These are phyloP conservation scores for Ottelia alismoides DNA, from an alignment of 106 monocot species.

Conservation along the genomic window DNA sequence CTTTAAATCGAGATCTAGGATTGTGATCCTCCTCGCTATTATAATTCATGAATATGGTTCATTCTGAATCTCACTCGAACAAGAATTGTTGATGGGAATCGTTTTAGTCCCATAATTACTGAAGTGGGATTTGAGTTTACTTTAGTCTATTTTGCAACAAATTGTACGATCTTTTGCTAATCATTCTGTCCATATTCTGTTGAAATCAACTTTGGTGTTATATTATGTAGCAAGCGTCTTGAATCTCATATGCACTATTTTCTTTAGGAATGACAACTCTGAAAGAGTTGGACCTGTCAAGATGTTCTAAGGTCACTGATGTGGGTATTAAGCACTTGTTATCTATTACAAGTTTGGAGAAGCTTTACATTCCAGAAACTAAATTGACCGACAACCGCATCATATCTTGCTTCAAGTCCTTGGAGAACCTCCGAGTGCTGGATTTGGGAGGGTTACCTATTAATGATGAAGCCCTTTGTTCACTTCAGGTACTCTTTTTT, in stretches of 20 bases:
- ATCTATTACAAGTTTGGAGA: conserved; percentile 67
- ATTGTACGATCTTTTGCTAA: too few species aligned
- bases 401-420: conserved; percentile 35
- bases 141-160: too few species aligned
- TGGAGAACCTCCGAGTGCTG: conserved; percentile 37
- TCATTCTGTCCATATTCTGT: too few species aligned
- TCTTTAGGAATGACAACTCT: conserved; percentile 60
- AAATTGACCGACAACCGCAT: conserved; percentile 49
- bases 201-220: too few species aligned
- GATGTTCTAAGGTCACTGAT: conserved; percentile 77
- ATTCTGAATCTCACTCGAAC: too few species aligned
- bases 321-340: conserved; percentile 59
- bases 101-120: too few species aligned
- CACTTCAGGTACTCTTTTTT: conserved; percentile 62
- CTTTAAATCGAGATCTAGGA: too few species aligned
- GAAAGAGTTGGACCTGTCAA: conserved; percentile 78
- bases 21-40: too few species aligned
- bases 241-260: conserved; percentile 36
- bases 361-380: conserved; percentile 55
- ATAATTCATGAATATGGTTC: too few species aligned
- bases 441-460: conserved; percentile 73
- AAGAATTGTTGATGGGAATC: too few species aligned
- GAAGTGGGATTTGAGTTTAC: too few species aligned
- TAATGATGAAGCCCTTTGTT: conserved; percentile 43
- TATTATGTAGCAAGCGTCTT: conserved; percentile 49